Evolutionary conservation across 208 protist species (phyloP).

Genomic region (Leishmania major): DNA sequence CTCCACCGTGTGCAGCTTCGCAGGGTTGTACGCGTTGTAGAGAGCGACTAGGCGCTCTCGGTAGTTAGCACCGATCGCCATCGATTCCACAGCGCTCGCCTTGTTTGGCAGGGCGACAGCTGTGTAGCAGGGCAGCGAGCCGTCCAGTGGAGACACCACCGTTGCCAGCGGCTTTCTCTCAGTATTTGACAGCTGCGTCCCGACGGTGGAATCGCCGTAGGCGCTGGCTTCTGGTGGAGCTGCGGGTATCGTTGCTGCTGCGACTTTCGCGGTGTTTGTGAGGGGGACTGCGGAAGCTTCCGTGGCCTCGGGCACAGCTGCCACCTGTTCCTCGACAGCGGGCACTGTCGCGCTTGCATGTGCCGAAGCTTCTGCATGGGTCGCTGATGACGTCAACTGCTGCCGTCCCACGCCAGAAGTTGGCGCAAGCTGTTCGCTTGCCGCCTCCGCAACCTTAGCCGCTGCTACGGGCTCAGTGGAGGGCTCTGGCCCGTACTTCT

Average conservation of each 20-base stretch:
- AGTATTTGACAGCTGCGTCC: neutral
- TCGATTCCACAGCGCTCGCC: neutral
- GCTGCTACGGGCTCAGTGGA: neutral
- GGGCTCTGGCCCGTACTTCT: slow-evolving; percentile 80
- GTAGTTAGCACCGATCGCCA: slow-evolving; percentile 16
- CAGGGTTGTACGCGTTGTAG: slow-evolving; percentile 56
- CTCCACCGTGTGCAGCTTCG: slow-evolving; percentile 52
- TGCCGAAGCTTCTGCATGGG: neutral
- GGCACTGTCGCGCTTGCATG: neutral
- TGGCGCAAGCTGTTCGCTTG: neutral
- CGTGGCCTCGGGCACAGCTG: neutral
- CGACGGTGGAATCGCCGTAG: neutral
- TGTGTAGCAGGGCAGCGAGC: neutral
- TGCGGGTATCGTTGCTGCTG: neutral
- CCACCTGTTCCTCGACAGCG: neutral
- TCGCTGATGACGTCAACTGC: neutral
- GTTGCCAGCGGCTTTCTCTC: neutral
- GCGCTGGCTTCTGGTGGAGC: neutral
- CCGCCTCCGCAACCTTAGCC: neutral
- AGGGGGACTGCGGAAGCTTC: neutral
- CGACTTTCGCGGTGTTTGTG: neutral
- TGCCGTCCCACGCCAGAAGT: neutral
- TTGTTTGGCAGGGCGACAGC: neutral
- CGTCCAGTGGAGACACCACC: neutral
- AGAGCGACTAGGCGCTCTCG: slow-evolving; percentile 51